These are phyloP conservation scores for Lentinula boryana DNA, from an alignment of 768 basidiomycete species.

Conservation along the genomic window DNA sequence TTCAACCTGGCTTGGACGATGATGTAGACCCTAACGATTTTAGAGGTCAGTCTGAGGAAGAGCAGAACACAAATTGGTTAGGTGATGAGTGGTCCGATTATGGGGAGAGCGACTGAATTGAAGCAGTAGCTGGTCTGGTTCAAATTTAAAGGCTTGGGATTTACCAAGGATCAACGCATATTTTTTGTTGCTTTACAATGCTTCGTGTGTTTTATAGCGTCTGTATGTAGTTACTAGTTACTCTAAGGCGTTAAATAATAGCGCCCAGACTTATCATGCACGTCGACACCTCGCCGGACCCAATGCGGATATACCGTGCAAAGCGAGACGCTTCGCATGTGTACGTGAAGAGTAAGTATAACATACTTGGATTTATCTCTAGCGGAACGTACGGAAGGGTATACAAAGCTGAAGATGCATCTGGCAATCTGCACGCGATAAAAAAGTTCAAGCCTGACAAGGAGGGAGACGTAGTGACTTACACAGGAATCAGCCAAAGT, in stretches of 20 bases:
- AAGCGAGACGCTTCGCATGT: slow-evolving; percentile 67
- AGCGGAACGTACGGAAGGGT: slow-evolving; percentile 98
- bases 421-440: slow-evolving; percentile 80
- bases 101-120: neutral
- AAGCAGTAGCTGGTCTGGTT: neutral
- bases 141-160: too few species aligned
- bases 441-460: slow-evolving; percentile 99
- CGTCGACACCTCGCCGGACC: slow-evolving; percentile 34
- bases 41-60: neutral
- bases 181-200: too few species aligned
- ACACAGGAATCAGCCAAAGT: slow-evolving; percentile 97
- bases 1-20: neutral
- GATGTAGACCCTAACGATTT: neutral
- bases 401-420: slow-evolving; percentile 86
- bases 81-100: neutral
- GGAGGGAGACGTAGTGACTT: slow-evolving; percentile 92
- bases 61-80: neutral
- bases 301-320: slow-evolving; percentile 81
- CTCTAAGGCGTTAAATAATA: neutral
- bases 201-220: too few species aligned
- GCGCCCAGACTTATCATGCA: neutral
- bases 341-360: slow-evolving; percentile 75
- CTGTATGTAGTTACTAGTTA: too few species aligned
- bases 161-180: too few species aligned
- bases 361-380: slow-evolving; percentile 94